phyloP scores from a whole-genome alignment of 345 rosid genomes.

The Clarkia xantiana region DNA sequence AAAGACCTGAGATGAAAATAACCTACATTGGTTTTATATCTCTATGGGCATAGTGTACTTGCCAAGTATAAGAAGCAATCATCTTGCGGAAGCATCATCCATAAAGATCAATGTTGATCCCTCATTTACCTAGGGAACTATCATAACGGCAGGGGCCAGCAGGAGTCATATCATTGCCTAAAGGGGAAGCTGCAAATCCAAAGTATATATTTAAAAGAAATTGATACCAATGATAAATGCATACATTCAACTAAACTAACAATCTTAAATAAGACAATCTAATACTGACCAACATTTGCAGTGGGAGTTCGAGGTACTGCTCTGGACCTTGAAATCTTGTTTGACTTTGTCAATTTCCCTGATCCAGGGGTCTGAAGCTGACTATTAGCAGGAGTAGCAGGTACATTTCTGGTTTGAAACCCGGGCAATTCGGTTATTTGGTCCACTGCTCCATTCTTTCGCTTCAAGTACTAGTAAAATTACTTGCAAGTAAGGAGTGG shows the following conservation, averaged over 20 bases:
- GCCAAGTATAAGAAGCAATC: too few relatives aligned
- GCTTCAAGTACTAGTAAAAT: too few relatives aligned
- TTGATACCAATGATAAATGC: constrained; percentile 1
- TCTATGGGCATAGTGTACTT: neutral
- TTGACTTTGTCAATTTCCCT: constrained; percentile 61
- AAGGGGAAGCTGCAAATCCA: constrained; percentile 69
- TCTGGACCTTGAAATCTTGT: constrained; percentile 47
- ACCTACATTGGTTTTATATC: neutral
- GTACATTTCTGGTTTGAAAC: constrained; percentile 19
- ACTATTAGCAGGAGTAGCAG: constrained; percentile 29
- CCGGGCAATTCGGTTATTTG: too few relatives aligned
- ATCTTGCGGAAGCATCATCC: too few relatives aligned
- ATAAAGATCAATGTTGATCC: neutral
- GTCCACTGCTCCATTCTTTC: too few relatives aligned
- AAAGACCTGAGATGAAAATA: constrained; percentile 37
- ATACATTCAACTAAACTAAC: neutral
- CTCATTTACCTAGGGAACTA: constrained; percentile 78
- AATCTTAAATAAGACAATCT: neutral
- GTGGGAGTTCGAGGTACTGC: constrained; percentile 41
- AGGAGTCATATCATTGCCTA: constrained; percentile 52
- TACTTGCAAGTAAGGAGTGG: too few relatives aligned
- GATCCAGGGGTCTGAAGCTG: constrained; percentile 61
- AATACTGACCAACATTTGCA: constrained; percentile 49
- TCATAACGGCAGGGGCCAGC: constrained; percentile 92
- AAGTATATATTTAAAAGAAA: constrained; percentile 12